Conservation (phyloP, 1,139 yeast genomes). For the Debaryomyces sp. region DNA sequence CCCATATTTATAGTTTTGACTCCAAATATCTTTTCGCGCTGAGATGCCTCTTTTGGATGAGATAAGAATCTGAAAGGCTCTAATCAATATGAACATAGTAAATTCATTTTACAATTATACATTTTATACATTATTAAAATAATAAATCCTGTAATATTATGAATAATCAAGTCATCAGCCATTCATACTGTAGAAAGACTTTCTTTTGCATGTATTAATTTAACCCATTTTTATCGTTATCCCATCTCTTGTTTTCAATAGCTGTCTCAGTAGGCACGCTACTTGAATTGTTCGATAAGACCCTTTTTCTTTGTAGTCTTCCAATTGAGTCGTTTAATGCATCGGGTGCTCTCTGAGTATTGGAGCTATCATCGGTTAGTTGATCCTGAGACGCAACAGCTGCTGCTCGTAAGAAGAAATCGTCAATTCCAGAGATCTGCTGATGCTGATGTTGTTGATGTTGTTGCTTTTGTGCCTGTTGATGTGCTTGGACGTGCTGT, state of each 20-base stretch:
- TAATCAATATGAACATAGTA: neutral
- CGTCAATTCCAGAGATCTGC: slow-evolving; percentile 34
- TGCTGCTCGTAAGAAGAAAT: slow-evolving; percentile 30
- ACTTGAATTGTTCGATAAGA: slow-evolving; percentile 8
- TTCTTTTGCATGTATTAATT: neutral
- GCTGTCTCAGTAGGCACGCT: slow-evolving; percentile 5
- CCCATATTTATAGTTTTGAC: slow-evolving; percentile 1
- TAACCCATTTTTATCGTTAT: slow-evolving; percentile 7
- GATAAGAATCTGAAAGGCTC: neutral
- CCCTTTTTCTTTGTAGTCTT: slow-evolving; percentile 6
- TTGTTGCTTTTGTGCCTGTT: slow-evolving; percentile 16
- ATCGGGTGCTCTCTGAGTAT: slow-evolving; percentile 3
- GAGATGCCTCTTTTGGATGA: slow-evolving; percentile 1
- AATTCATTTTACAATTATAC: slow-evolving; percentile 6
- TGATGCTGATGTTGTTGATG: slow-evolving; percentile 16
- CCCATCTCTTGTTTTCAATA: slow-evolving; percentile 10
- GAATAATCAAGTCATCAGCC: neutral
- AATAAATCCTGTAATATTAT: neutral
- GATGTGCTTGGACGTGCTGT: slow-evolving; percentile 13
- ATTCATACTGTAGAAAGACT: neutral
- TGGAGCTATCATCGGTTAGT: slow-evolving; percentile 5
- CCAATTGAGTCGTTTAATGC: slow-evolving; percentile 8
- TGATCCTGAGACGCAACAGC: slow-evolving; percentile 12
- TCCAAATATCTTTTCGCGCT: neutral
- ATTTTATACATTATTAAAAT: neutral